phyloP scores from a whole-genome alignment of 305 asterid genomes.

The Striga hermonthica region DNA sequence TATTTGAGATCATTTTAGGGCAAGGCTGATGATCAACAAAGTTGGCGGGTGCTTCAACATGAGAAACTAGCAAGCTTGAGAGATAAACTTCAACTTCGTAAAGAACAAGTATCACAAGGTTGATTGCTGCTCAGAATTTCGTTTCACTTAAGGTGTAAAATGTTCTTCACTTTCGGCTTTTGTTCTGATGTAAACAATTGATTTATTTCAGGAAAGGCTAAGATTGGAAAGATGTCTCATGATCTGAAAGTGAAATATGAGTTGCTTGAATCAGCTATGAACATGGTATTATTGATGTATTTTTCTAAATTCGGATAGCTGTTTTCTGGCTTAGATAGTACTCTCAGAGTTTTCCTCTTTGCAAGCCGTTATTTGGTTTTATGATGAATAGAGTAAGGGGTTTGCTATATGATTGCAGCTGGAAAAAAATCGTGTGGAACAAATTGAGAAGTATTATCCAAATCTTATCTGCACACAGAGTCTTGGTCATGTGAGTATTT shows the following conservation, averaged over 20 bases:
- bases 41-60: conserved; percentile 77
- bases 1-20: conserved; percentile 46
- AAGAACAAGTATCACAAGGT: conserved; percentile 78
- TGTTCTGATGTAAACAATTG: conserved; percentile 32
- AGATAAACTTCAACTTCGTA: conserved; percentile 67
- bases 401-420: conserved; percentile 54
- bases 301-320: conserved; percentile 20
- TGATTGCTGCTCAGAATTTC: conserved; percentile 26
- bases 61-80: conserved; percentile 73
- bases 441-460: conserved; percentile 82
- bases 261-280: conserved; percentile 68
- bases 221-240: conserved; percentile 62
- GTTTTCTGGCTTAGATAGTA: conserved; percentile 13
- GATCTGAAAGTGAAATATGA: conserved; percentile 65
- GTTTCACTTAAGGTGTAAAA: conserved; percentile 26
- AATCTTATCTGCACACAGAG: conserved; percentile 82
- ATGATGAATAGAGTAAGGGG: conserved; percentile 23
- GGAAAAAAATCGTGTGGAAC: conserved; percentile 69
- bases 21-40: conserved; percentile 92
- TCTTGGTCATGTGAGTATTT: conserved; percentile 76
- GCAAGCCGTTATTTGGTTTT: conserved; percentile 19
- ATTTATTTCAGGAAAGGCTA: conserved; percentile 63
- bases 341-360: conserved; percentile 11
- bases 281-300: conserved; percentile 45
- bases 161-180: conserved; percentile 16